phyloP scores from a whole-genome alignment of 192 early-diverging fungal genomes.

The Entomortierella beljakovae region DNA sequence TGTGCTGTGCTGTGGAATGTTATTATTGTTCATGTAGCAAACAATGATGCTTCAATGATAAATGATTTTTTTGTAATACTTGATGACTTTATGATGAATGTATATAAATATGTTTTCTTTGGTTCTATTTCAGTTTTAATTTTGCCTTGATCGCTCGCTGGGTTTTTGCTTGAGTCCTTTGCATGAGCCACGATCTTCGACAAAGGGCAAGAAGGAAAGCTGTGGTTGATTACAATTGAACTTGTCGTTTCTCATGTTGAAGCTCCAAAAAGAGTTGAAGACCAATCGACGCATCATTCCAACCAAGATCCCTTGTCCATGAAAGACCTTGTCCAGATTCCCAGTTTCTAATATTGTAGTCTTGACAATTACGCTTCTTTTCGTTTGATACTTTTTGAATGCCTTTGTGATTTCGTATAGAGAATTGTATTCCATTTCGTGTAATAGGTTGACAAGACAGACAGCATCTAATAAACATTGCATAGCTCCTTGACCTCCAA shows the following conservation, averaged over 20 bases:
- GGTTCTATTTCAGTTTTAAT: not conserved
- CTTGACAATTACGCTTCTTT: conserved; percentile 15
- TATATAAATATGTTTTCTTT: no score
- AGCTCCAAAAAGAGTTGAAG: conserved; percentile 19
- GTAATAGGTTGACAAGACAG: conserved; percentile 30
- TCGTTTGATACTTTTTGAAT: conserved; percentile 32
- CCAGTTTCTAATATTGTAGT: conserved; percentile 17
- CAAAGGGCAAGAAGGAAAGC: conserved; percentile 32
- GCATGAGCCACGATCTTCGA: conserved; percentile 22
- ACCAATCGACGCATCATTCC: conserved; percentile 25
- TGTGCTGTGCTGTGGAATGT: no score
- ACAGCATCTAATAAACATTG: conserved; percentile 31
- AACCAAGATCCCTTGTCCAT: conserved; percentile 24
- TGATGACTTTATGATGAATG: not conserved
- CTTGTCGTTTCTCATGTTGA: conserved; percentile 30
- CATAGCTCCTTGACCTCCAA: conserved; percentile 26
- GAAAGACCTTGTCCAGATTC: conserved; percentile 29
- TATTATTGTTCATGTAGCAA: no score
- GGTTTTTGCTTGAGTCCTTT: conserved; percentile 26
- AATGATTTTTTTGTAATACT: no score
- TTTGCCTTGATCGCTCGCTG: not conserved
- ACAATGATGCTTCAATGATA: no score
- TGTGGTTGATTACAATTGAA: conserved; percentile 32
- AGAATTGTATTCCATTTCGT: conserved; percentile 39
- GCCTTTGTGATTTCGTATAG: conserved; percentile 25